Percentiles rank a stretch among this genome's conserved stretches.
Evolutionary conservation across 371 early-diverging fungal species (phyloP).

Genomic region (Actinomortierella ambigua): DNA sequence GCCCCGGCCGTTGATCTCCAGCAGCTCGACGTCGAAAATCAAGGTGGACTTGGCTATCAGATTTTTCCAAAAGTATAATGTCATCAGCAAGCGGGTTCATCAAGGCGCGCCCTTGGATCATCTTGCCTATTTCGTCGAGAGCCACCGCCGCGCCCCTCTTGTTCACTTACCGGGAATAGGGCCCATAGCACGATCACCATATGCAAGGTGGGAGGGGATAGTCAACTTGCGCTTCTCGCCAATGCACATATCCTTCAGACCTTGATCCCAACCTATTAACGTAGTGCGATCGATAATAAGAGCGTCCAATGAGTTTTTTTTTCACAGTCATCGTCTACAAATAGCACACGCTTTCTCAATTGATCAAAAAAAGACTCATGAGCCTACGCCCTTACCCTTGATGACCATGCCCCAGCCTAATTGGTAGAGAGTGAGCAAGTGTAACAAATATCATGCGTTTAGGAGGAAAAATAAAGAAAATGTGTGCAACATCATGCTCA

Average conservation of each 20-base stretch:
- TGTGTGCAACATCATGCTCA: too few relatives aligned
- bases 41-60: constrained; percentile 54
- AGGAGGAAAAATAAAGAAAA: too few relatives aligned
- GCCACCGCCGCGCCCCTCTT: too few relatives aligned
- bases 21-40: constrained; percentile 71
- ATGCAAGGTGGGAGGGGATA: constrained; percentile 58
- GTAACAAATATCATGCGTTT: too few relatives aligned
- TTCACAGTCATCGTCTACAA: not conserved
- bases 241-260: constrained; percentile 67
- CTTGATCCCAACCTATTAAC: constrained; percentile 64
- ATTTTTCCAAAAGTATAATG: too few relatives aligned
- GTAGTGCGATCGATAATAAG: not conserved
- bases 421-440: too few relatives aligned
- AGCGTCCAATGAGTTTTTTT: not conserved
- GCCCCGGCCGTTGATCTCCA: constrained; percentile 54
- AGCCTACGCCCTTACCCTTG: too few relatives aligned
- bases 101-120: too few relatives aligned
- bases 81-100: too few relatives aligned
- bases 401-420: too few relatives aligned
- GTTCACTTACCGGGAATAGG: constrained; percentile 56
- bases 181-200: constrained; percentile 55
- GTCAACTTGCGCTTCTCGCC: constrained; percentile 68
- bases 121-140: too few relatives aligned
- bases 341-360: too few relatives aligned
- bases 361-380: not conserved